Evolutionary conservation across 2,329 filamentous ascomycete species (phyloP), one percentile per base, ranked within the genome.

Genomic region (Venturia oleaginea): DNA sequence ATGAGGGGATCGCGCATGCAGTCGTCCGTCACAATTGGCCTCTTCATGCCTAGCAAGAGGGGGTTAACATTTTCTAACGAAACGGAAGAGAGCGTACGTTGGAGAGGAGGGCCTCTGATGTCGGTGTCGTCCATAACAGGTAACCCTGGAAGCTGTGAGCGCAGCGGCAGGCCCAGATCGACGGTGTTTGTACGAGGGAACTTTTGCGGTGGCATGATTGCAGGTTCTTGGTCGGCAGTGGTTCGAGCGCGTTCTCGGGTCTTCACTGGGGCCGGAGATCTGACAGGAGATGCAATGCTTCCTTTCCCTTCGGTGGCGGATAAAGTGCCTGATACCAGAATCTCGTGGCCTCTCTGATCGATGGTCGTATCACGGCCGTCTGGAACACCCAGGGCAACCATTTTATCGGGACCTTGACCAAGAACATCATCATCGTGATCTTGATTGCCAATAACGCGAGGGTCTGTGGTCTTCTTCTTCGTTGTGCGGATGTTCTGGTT

Each of bases 1-100:
- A 88, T 87, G 48, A 99, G 77, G 0, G 95, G 94, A 75, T 99
- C 94, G 19, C 83, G 84, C 92, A 99, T 99, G 76, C 93, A 97
- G 73, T 97, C 90, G 70, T 92, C 90, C 67, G 91, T 86, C 32
- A 99, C 84, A 40, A 84, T 79, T 0, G 91, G 90, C 24, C 83
- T 84, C 65, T 84, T 84, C 70, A 97, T 86, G 65, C 94, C 90
- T 10, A 86, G 72, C 17, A 81, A 70, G 6, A 83, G 72, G 13
- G 81, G 78, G 63, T 81, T 79, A 68, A 84, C 76, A 27, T 75
- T 67, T 62, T 71, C 69, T 22, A 71, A 68, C 5, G 80, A 77
- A 51, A 81, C 82, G 37, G 82, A 83, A 19, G 77, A 77, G 63
- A 80, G 76, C 61, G 86, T 84, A 38, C 79, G 77, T 64, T 81